Evolutionary conservation across 1,139 yeast species (phyloP).

Genomic region (Pichia sp.): DNA sequence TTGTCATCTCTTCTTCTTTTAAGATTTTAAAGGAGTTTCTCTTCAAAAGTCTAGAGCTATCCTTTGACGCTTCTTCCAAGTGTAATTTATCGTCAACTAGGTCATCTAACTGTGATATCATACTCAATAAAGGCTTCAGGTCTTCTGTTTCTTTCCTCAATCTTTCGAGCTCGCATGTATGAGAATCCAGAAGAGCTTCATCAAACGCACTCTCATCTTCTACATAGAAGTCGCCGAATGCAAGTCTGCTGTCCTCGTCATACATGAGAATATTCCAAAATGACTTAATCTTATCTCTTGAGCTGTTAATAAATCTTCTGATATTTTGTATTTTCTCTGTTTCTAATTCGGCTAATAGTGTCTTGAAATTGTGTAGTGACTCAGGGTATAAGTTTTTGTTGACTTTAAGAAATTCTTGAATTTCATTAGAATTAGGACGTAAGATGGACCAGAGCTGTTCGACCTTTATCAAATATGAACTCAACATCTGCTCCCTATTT

Average conservation of each 20-base stretch:
- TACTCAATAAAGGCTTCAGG: slow-evolving; percentile 47
- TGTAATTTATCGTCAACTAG: slow-evolving; percentile 55
- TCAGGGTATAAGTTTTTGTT: slow-evolving; percentile 20
- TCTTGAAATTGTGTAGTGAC: slow-evolving; percentile 31
- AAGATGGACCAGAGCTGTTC: slow-evolving; percentile 24
- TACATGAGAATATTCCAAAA: slow-evolving; percentile 61
- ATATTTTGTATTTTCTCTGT: slow-evolving; percentile 56
- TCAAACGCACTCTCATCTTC: slow-evolving; percentile 36
- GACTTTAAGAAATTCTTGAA: slow-evolving; percentile 18
- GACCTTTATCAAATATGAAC: slow-evolving; percentile 13
- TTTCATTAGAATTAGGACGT: slow-evolving; percentile 22
- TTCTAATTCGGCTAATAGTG: slow-evolving; percentile 52
- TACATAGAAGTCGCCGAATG: slow-evolving; percentile 32
- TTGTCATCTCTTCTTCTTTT: slow-evolving; percentile 68
- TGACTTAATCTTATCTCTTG: slow-evolving; percentile 49
- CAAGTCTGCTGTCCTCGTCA: slow-evolving; percentile 37
- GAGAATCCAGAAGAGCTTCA: slow-evolving; percentile 49
- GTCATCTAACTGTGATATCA: slow-evolving; percentile 47
- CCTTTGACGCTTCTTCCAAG: slow-evolving; percentile 64
- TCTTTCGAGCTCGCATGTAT: slow-evolving; percentile 53
- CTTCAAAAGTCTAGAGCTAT: slow-evolving; percentile 70
- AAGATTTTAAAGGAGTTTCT: slow-evolving; percentile 75
- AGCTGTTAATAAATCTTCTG: slow-evolving; percentile 57
- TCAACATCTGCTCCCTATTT: slow-evolving; percentile 16
- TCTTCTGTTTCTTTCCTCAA: slow-evolving; percentile 45